phyloP scores from a whole-genome alignment of 805 yeast species.

The Saturnispora zaruensis region DNA sequence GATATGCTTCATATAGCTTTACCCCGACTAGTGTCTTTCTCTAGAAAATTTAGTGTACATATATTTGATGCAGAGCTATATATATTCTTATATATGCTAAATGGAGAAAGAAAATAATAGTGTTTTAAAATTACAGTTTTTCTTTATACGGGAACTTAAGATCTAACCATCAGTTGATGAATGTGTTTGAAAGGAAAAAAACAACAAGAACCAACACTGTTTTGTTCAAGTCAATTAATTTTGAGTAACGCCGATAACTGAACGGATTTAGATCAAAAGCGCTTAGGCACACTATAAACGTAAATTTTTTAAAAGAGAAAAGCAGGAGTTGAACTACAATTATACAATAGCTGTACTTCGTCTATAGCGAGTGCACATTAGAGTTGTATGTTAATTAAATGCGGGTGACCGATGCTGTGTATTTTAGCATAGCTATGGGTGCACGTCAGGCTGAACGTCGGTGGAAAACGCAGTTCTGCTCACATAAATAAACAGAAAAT shows the following conservation, averaged over 20 bases:
- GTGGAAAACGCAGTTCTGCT: too few species aligned
- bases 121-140: neutral
- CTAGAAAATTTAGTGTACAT: neutral
- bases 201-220: neutral
- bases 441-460: too few species aligned
- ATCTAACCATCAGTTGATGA: neutral
- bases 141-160: neutral
- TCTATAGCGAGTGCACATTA: too few species aligned
- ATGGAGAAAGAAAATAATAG: neutral
- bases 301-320: too few species aligned
- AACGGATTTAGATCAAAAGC: neutral
- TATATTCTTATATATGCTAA: neutral
- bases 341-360: too few species aligned
- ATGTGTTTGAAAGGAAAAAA: neutral
- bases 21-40: neutral
- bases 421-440: too few species aligned
- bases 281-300: neutral
- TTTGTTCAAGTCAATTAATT: neutral
- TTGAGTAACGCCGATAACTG: neutral
- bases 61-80: too few species aligned
- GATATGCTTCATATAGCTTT: neutral
- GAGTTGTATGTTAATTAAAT: too few species aligned
- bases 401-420: too few species aligned
- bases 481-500: too few species aligned
- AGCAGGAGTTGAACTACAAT: too few species aligned